Conservation (phyloP, 1,139 yeast genomes). For the Blastobotrys apis region DNA sequence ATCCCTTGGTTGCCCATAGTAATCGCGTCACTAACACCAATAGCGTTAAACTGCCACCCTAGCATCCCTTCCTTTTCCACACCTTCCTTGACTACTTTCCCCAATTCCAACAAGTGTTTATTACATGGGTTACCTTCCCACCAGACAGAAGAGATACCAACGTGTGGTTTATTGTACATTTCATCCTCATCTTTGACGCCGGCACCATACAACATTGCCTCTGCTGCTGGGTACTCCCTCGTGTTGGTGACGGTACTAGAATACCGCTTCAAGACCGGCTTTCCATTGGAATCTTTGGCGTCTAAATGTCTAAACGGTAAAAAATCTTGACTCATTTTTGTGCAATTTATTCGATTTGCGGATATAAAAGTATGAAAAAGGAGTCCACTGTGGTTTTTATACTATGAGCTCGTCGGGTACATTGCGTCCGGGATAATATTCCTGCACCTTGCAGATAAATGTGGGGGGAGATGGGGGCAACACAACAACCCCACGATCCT, state of each 20-base stretch:
- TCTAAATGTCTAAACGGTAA: slow-evolving; percentile 15
- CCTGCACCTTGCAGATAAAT: too few species aligned
- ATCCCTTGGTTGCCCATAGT: slow-evolving; percentile 94
- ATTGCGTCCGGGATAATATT: too few species aligned
- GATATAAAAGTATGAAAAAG: too few species aligned
- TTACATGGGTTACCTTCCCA: slow-evolving; percentile 98
- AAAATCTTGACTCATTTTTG: slow-evolving; percentile 13
- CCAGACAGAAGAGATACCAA: slow-evolving; percentile 96
- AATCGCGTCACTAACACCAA: slow-evolving; percentile 94
- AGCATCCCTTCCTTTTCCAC: slow-evolving; percentile 81
- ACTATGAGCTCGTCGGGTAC: too few species aligned
- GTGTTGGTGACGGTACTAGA: slow-evolving; percentile 74
- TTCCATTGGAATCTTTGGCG: slow-evolving; percentile 15
- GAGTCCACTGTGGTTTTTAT: too few species aligned
- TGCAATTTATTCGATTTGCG: too few species aligned
- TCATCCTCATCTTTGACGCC: slow-evolving; percentile 70
- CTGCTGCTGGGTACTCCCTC: slow-evolving; percentile 87
- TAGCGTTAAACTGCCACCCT: slow-evolving; percentile 92
- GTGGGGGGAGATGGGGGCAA: too few species aligned
- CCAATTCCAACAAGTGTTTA: slow-evolving; percentile 85
- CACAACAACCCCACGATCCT: too few species aligned
- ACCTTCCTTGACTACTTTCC: slow-evolving; percentile 67
- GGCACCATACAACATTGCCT: slow-evolving; percentile 89
- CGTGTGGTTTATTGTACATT: slow-evolving; percentile 69
- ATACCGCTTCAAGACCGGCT: slow-evolving; percentile 54